Evolutionary conservation across 257 asterid species (phyloP).

Genomic region (Plantago major): DNA sequence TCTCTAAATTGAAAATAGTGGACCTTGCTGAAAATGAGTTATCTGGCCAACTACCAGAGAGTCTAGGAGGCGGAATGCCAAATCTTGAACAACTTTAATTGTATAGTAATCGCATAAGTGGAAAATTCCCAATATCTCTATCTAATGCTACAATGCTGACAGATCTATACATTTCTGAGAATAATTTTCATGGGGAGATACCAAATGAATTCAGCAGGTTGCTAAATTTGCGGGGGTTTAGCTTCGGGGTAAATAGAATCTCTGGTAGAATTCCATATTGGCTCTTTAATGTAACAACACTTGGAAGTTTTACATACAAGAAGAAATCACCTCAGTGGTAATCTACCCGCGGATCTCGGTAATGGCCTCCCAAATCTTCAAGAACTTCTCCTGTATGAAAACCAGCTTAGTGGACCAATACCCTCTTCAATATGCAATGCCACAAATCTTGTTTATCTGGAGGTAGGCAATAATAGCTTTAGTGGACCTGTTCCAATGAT

Average conservation of each 20-base stretch:
- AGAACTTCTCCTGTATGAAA: slow-evolving; percentile 36
- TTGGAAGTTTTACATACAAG: slow-evolving; percentile 24
- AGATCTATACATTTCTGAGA: slow-evolving; percentile 23
- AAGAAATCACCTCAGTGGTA: slow-evolving; percentile 30
- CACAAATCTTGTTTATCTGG: slow-evolving; percentile 24
- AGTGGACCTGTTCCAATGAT: slow-evolving; percentile 27
- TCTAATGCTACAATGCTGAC: no score
- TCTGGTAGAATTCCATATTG: slow-evolving; percentile 28
- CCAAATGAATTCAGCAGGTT: slow-evolving; percentile 28
- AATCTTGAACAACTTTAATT: slow-evolving; percentile 23
- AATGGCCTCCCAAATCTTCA: slow-evolving; percentile 33
- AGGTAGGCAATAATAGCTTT: slow-evolving; percentile 33
- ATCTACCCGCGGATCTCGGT: slow-evolving; percentile 35
- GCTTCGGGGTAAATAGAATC: slow-evolving; percentile 27
- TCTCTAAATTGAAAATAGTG: slow-evolving; percentile 23
- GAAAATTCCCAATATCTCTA: slow-evolving; percentile 27
- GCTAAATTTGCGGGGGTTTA: slow-evolving; percentile 26
- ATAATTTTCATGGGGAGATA: slow-evolving; percentile 31
- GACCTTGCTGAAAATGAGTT: slow-evolving; percentile 26
- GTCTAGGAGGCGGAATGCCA: slow-evolving; percentile 23
- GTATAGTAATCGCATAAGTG: slow-evolving; percentile 35
- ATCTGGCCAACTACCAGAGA: slow-evolving; percentile 29
- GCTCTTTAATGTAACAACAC: slow-evolving; percentile 34
- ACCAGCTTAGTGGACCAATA: slow-evolving; percentile 32
- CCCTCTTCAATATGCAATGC: slow-evolving; percentile 37